phyloP scores from a whole-genome alignment of 2,329 filamentous ascomycete species.

The Hymenoscyphus fructigenus region DNA sequence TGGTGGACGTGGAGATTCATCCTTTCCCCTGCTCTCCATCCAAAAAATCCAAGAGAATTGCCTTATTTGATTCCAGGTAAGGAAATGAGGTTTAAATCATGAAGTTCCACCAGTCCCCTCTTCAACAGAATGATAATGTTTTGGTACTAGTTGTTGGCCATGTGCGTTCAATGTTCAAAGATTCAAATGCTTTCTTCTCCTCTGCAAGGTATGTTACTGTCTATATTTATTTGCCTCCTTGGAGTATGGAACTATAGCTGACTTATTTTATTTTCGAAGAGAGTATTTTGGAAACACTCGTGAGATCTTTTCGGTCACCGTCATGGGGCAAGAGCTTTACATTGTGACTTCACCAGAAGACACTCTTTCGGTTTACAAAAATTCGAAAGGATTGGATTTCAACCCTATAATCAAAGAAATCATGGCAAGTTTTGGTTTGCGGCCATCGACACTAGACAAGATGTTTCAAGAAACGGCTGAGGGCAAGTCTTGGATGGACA shows the following conservation, averaged over 20 bases:
- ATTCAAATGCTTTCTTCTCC: constrained; percentile 3
- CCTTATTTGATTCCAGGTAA: constrained; percentile 7
- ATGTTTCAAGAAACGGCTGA: not conserved
- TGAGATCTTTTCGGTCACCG: not conserved
- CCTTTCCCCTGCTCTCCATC: not conserved
- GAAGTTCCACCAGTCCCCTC: too few relatives aligned
- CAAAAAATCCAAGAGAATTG: not conserved
- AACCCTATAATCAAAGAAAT: not conserved
- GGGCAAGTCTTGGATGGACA: not conserved
- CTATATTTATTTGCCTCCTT: too few relatives aligned
- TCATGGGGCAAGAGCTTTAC: constrained; percentile 7
- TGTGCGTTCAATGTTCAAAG: not conserved
- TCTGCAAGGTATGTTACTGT: not conserved
- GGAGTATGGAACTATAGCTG: not conserved
- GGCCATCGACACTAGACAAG: not conserved
- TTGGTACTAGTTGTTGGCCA: not conserved
- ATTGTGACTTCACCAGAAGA: constrained; percentile 4
- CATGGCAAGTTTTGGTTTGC: not conserved
- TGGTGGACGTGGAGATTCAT: not conserved
- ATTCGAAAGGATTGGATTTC: not conserved
- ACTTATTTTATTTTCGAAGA: not conserved
- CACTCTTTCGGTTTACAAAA: not conserved
- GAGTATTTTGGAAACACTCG: constrained; percentile 7
- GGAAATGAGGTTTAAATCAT: not conserved
- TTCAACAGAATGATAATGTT: not conserved